Evolutionary conservation across 176 grass and related monocot species (phyloP).

Genomic region (Hyparrhenia diplandra): DNA sequence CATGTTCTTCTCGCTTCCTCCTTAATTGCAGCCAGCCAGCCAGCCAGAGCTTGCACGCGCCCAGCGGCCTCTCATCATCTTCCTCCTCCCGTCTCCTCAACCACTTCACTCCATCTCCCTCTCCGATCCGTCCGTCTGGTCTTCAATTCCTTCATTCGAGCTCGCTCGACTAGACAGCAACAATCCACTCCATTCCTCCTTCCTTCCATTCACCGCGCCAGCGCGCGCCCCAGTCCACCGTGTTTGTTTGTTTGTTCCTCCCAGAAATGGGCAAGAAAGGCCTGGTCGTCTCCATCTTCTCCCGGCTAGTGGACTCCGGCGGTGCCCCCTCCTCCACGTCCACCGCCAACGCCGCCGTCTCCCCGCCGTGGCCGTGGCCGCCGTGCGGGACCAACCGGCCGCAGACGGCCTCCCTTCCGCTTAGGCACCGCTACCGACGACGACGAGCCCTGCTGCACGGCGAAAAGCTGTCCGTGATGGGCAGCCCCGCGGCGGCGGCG

Average conservation of each 20-base stretch:
- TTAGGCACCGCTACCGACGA: not conserved
- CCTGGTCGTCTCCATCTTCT: conserved; percentile 52
- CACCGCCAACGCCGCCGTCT: no score
- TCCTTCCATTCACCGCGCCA: no score
- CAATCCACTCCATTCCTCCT: not conserved
- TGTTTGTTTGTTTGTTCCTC: no score
- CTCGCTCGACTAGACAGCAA: not conserved
- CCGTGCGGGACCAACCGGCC: conserved; percentile 38
- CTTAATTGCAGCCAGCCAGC: conserved; percentile 37
- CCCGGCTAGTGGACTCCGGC: conserved; percentile 29
- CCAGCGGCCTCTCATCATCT: not conserved
- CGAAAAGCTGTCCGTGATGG: not conserved
- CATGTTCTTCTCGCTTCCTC: not conserved
- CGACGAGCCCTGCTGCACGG: conserved; percentile 5
- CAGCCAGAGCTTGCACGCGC: not conserved
- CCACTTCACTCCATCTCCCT: not conserved
- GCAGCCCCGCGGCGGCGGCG: not conserved
- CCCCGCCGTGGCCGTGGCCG: conserved; percentile 47
- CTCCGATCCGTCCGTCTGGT: not conserved
- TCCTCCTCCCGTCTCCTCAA: not conserved
- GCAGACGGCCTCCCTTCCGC: conserved; percentile 53
- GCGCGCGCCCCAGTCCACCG: no score
- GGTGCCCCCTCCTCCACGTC: no score
- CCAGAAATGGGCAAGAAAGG: conserved; percentile 43
- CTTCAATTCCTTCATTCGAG: not conserved